Percentiles rank a stretch among this genome's conserved stretches.
These are phyloP conservation scores for Spirogloea muscicola DNA, from an alignment of 139 green algal species.

Conservation along the genomic window DNA sequence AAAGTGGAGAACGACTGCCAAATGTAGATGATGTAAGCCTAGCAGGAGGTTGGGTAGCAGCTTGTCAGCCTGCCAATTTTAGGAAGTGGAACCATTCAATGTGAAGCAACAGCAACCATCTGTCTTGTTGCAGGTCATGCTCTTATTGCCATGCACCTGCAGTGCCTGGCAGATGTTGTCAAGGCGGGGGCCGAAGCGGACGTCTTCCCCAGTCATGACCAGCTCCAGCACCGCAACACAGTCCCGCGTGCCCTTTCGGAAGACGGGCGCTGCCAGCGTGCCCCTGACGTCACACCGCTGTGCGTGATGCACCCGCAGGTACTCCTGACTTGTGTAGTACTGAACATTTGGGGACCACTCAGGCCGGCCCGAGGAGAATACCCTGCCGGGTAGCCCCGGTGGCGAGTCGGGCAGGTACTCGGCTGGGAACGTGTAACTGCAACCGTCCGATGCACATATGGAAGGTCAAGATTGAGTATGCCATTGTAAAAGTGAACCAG, in stretches of 20 bases:
- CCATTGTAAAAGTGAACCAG: neutral
- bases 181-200: slow-evolving; percentile 31
- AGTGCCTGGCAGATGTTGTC: slow-evolving; percentile 39
- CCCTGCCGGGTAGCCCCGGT: slow-evolving; percentile 23
- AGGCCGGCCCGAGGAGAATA: slow-evolving; percentile 26
- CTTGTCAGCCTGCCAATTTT: too few relatives aligned
- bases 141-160: too few relatives aligned
- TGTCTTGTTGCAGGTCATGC: too few relatives aligned
- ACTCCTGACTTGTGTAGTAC: slow-evolving; percentile 41
- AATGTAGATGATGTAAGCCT: too few relatives aligned
- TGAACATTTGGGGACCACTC: slow-evolving; percentile 47
- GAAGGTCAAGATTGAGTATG: neutral
- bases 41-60: too few relatives aligned
- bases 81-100: too few relatives aligned
- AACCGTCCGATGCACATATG: neutral
- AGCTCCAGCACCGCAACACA: slow-evolving; percentile 35
- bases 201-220: slow-evolving; percentile 43
- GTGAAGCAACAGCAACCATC: too few relatives aligned
- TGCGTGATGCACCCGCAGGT: slow-evolving; percentile 33
- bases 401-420: neutral
- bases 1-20: too few relatives aligned
- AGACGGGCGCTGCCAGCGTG: slow-evolving; percentile 32
- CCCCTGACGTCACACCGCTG: slow-evolving; percentile 26
- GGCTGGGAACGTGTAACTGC: neutral
- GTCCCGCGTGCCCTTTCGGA: neutral